phyloP scores from a whole-genome alignment of 2,329 filamentous ascomycete species.

The Colletotrichum horii region DNA sequence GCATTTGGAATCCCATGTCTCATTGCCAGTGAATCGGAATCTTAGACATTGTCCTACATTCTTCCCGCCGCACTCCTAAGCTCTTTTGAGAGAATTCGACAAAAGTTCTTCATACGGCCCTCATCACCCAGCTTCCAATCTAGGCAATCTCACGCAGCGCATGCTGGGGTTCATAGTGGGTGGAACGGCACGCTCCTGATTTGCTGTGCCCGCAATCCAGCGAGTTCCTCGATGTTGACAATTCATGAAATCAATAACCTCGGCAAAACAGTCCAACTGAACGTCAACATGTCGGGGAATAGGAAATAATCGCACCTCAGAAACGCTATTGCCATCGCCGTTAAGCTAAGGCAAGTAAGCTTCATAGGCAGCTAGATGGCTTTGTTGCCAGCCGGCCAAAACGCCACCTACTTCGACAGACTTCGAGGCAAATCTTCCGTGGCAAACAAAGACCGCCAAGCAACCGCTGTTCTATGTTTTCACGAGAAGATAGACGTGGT shows the following conservation, averaged over 20 bases:
- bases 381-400: background rate
- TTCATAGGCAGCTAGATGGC: background rate
- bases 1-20: background rate
- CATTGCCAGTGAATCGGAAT: background rate
- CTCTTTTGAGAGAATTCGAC: background rate
- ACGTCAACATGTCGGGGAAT: background rate
- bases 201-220: background rate
- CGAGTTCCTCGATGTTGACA: background rate
- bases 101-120: background rate
- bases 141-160: background rate
- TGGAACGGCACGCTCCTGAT: rapidly evolving
- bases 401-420: background rate
- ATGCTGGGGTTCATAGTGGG: background rate
- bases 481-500: background rate
- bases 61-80: background rate
- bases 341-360: background rate
- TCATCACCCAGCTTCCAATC: background rate
- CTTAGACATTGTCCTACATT: background rate
- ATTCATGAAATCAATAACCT: background rate
- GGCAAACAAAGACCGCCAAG: background rate
- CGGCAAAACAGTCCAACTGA: background rate
- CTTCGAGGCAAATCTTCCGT: background rate
- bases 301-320: background rate
- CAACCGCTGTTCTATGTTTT: background rate
- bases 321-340: background rate